These are phyloP conservation scores for Schwanniomyces sp. DNA, from an alignment of 805 yeast species.

Conservation along the genomic window DNA sequence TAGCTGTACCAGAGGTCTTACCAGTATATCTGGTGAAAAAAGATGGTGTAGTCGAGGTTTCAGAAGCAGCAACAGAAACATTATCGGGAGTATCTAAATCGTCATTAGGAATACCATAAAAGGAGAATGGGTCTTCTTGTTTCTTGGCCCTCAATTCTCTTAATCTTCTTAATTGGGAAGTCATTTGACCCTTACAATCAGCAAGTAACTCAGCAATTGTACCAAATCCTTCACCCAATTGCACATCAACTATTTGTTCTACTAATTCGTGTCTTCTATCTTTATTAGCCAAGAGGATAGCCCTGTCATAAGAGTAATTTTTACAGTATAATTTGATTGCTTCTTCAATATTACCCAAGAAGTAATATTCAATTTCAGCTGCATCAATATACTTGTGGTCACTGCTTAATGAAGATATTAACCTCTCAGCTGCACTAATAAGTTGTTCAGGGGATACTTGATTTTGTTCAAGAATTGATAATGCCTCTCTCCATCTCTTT, in stretches of 20 bases:
- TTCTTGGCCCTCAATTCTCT: slow-evolving; percentile 85
- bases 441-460: slow-evolving; percentile 31
- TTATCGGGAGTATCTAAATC: slow-evolving; percentile 81
- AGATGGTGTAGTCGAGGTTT: slow-evolving; percentile 88
- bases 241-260: slow-evolving; percentile 64
- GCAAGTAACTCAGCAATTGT: slow-evolving; percentile 82
- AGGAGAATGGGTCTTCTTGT: slow-evolving; percentile 78
- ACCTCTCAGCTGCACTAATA: slow-evolving; percentile 52
- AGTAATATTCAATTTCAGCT: slow-evolving; percentile 69
- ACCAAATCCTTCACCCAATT: slow-evolving; percentile 86
- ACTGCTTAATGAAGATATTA: slow-evolving; percentile 61
- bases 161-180: slow-evolving; percentile 78
- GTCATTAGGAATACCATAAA: slow-evolving; percentile 63
- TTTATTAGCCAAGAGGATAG: slow-evolving; percentile 61
- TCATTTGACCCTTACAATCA: slow-evolving; percentile 86
- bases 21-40: slow-evolving; percentile 96
- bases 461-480: slow-evolving; percentile 52
- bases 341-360: slow-evolving; percentile 58
- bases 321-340: slow-evolving; percentile 72
- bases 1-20: slow-evolving; percentile 92
- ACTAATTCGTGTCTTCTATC: slow-evolving; percentile 47
- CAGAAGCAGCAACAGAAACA: slow-evolving; percentile 92
- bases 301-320: slow-evolving; percentile 72
- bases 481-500: slow-evolving; percentile 83
- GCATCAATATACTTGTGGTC: slow-evolving; percentile 77